These are phyloP conservation scores for Colletotrichum godetiae DNA, from an alignment of 2,329 filamentous ascomycete genomes.

Conservation along the genomic window DNA sequence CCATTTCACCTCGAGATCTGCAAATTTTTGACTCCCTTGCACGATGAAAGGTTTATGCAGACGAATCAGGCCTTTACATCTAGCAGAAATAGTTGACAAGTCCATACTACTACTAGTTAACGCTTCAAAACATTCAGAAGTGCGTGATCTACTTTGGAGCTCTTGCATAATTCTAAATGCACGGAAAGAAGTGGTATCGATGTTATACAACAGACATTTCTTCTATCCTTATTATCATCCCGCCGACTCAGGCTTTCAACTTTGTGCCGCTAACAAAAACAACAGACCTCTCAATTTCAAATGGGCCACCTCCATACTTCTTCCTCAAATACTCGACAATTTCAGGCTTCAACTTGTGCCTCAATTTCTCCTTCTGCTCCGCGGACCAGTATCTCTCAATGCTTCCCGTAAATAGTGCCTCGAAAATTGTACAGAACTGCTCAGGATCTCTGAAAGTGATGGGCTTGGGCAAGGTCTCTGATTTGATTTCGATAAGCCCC, in stretches of 20 bases:
- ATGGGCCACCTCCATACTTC: not conserved
- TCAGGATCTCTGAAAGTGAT: not conserved
- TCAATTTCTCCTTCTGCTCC: conserved; percentile 14
- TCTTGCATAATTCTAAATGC: too few species aligned
- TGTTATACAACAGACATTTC: too few species aligned
- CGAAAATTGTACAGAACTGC: not conserved
- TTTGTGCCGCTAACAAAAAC: conserved; percentile 2
- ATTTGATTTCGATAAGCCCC: not conserved
- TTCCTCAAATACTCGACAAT: not conserved
- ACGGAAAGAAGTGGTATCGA: too few species aligned
- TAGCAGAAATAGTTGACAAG: too few species aligned
- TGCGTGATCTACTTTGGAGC: too few species aligned
- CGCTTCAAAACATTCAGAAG: too few species aligned
- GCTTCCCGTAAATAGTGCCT: not conserved
- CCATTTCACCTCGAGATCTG: too few species aligned
- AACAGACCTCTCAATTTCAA: conserved; percentile 1
- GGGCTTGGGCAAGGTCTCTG: not conserved
- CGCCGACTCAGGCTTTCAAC: not conserved
- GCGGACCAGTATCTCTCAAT: conserved; percentile 2
- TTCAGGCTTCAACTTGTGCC: not conserved
- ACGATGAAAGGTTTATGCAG: too few species aligned
- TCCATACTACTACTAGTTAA: too few species aligned
- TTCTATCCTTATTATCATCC: too few species aligned
- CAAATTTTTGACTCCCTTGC: too few species aligned
- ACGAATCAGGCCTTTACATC: too few species aligned